Evolutionary conservation across 345 rosid genomes (phyloP).

Genomic region (Moringa oleifera): DNA sequence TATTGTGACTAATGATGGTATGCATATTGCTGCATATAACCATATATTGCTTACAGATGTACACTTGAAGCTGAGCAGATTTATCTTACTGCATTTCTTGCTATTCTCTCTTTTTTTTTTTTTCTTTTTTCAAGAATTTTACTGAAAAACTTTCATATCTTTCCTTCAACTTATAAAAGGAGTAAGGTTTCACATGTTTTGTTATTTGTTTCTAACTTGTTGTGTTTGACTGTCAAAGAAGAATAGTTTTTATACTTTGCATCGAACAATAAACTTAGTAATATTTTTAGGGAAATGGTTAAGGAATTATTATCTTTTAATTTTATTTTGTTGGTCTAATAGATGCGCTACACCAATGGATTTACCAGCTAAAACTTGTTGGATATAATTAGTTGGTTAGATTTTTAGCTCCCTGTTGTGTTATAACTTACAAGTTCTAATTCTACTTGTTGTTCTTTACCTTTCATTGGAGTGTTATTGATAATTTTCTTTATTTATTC

Average conservation of each 20-base stretch:
- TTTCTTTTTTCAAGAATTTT: slow-evolving; percentile 78
- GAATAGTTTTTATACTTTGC: too few relatives aligned
- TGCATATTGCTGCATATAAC: neutral
- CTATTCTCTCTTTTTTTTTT: too few relatives aligned
- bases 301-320: neutral
- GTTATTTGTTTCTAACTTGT: neutral
- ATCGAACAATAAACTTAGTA: neutral
- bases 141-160: slow-evolving; percentile 85
- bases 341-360: neutral
- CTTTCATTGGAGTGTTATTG: neutral
- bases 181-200: slow-evolving; percentile 42
- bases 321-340: neutral
- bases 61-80: neutral
- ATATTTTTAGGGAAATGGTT: neutral
- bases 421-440: too few relatives aligned
- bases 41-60: slow-evolving; percentile 2
- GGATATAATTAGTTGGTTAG: too few relatives aligned
- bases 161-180: slow-evolving; percentile 73
- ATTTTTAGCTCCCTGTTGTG: too few relatives aligned
- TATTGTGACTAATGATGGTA: slow-evolving; percentile 90
- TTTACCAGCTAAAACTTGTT: neutral
- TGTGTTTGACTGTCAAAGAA: neutral
- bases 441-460: neutral
- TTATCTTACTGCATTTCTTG: neutral
- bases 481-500: neutral